phyloP scores from a whole-genome alignment of 2,329 filamentous ascomycete genomes.

The Ilyonectria mors-panacis region DNA sequence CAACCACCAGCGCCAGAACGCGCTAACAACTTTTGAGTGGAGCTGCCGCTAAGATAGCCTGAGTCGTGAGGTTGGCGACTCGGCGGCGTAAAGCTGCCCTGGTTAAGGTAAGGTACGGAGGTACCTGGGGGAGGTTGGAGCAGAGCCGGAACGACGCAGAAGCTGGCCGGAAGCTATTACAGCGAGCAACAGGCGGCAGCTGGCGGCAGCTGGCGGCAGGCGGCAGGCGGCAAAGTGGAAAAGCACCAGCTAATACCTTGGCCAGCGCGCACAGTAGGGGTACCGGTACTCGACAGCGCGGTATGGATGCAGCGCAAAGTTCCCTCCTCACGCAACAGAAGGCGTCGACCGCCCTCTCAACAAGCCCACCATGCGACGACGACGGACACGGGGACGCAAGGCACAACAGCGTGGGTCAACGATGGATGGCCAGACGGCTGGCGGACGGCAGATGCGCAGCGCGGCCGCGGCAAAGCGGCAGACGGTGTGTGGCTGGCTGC shows the following conservation, averaged over 20 bases:
- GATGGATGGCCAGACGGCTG: conserved; percentile 18
- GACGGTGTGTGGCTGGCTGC: conserved; percentile 23
- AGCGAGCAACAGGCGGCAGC: conserved; percentile 3
- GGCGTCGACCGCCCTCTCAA: conserved; percentile 6
- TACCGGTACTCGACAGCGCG: not conserved
- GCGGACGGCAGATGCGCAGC: conserved; percentile 10
- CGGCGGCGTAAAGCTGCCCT: not conserved
- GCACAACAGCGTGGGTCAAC: conserved; percentile 15
- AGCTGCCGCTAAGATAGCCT: not conserved
- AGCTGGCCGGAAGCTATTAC: conserved; percentile 3
- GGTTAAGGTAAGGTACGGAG: not conserved
- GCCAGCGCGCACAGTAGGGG: not conserved
- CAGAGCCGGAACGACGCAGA: not conserved
- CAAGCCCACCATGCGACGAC: conserved; percentile 23
- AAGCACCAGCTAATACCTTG: not conserved
- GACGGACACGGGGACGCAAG: conserved; percentile 20
- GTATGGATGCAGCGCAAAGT: not conserved
- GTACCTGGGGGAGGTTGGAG: not conserved
- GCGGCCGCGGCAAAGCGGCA: conserved; percentile 16
- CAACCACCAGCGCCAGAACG: conserved; percentile 33
- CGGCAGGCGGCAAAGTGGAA: not conserved
- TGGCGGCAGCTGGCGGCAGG: not conserved
- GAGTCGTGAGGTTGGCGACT: not conserved
- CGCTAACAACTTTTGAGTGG: conserved; percentile 7
- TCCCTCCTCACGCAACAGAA: not conserved